A percentile compares a stretch with the other conserved stretches of the same genome.
These are phyloP conservation scores for Solanum hybrid DNA, from an alignment of 305 asterid genomes.

Conservation along the genomic window DNA sequence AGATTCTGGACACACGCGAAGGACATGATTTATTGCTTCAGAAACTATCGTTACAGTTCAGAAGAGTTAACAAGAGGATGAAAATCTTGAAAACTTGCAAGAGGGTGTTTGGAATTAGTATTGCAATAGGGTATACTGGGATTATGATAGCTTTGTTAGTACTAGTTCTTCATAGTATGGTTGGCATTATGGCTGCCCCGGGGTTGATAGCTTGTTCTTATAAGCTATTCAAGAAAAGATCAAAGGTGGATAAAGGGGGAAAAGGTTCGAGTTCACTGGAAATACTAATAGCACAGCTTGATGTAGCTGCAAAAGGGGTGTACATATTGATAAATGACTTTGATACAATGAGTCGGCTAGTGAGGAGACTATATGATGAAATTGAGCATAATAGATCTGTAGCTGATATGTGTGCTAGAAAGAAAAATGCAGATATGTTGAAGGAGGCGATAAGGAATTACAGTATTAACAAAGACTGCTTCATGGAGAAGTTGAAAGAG, in stretches of 20 bases:
- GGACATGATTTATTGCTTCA: slow-evolving; percentile 29
- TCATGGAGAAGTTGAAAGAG: slow-evolving; percentile 54
- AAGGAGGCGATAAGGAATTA: slow-evolving; percentile 45
- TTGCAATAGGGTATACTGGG: slow-evolving; percentile 24
- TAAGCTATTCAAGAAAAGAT: slow-evolving; percentile 18
- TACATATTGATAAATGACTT: slow-evolving; percentile 58
- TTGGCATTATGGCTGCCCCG: slow-evolving; percentile 32
- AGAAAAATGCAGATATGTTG: slow-evolving; percentile 38
- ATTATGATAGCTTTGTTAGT: slow-evolving; percentile 17
- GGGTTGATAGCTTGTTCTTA: slow-evolving; percentile 17
- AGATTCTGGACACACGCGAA: slow-evolving; percentile 38
- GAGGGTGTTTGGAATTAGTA: slow-evolving; percentile 16
- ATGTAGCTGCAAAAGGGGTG: slow-evolving; percentile 59
- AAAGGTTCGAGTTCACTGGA: slow-evolving; percentile 9
- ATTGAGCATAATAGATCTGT: slow-evolving; percentile 44
- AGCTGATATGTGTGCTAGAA: slow-evolving; percentile 36
- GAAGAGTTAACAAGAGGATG: slow-evolving; percentile 27
- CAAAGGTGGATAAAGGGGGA: background rate
- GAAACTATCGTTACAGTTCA: slow-evolving; percentile 26
- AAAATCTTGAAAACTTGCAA: slow-evolving; percentile 16
- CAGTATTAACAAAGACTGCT: slow-evolving; percentile 21
- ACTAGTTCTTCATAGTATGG: slow-evolving; percentile 30
- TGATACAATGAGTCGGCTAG: slow-evolving; percentile 52
- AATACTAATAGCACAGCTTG: slow-evolving; percentile 34
- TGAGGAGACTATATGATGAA: slow-evolving; percentile 42